These are phyloP conservation scores for Groenewaldozyma tartarivorans DNA, from an alignment of 805 yeast genomes.

Conservation along the genomic window DNA sequence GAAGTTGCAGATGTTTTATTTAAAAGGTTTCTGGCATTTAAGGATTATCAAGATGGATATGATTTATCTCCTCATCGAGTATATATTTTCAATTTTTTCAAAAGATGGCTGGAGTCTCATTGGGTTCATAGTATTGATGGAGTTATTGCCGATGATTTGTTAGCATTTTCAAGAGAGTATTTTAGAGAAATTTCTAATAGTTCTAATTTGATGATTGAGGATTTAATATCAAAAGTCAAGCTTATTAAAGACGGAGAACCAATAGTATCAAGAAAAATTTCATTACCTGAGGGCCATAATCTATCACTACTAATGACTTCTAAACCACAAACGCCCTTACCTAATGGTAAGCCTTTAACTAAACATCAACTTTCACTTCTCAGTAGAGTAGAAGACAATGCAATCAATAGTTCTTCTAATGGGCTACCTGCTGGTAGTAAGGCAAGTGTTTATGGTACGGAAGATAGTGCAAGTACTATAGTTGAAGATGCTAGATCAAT, in stretches of 20 bases:
- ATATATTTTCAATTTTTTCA: conserved; percentile 58
- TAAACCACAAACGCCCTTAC: not conserved
- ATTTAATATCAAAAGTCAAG: conserved; percentile 9
- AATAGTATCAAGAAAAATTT: conserved; percentile 13
- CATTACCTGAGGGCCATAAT: conserved; percentile 7
- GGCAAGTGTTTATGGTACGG: conserved; percentile 1
- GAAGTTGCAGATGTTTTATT: conserved; percentile 63
- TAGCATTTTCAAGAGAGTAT: conserved; percentile 47
- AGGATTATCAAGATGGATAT: conserved; percentile 38
- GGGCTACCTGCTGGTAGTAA: not conserved
- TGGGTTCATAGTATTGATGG: conserved; percentile 66
- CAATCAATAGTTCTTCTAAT: not conserved
- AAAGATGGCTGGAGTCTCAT: conserved; percentile 82
- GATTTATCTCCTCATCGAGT: conserved; percentile 34
- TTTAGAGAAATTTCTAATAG: conserved; percentile 11
- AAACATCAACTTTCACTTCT: conserved; percentile 8
- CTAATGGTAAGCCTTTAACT: conserved; percentile 2
- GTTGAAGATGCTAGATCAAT: conserved; percentile 10
- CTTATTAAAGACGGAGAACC: conserved; percentile 15
- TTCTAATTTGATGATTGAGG: conserved; percentile 14
- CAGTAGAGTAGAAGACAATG: conserved; percentile 6
- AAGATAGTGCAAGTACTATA: not conserved
- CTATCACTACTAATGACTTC: not conserved
- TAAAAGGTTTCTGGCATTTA: conserved; percentile 30
- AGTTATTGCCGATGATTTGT: conserved; percentile 52